These are phyloP conservation scores for Cryptosporidium meleagridis DNA, from an alignment of 169 alveolate genomes.

Conservation along the genomic window DNA sequence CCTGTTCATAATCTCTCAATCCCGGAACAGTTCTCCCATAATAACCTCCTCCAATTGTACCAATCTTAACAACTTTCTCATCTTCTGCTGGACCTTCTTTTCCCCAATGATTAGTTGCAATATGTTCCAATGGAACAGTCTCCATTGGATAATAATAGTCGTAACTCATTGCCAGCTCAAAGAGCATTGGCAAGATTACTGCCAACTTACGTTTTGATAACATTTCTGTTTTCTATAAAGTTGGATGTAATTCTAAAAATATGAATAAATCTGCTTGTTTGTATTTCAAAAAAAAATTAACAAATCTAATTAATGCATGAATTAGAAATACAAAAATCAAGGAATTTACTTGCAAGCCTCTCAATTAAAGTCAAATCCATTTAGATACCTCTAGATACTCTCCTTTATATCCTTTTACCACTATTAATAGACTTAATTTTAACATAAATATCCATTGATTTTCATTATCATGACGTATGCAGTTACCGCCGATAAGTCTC, in stretches of 20 bases:
- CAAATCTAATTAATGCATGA: constrained; percentile 5
- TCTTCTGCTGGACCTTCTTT: neutral
- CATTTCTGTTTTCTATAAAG: constrained; percentile 20
- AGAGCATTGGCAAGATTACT: constrained; percentile 29
- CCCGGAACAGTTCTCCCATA: constrained; percentile 37
- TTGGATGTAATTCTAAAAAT: constrained; percentile 18
- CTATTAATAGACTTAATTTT: neutral
- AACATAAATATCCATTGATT: neutral
- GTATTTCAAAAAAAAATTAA: neutral
- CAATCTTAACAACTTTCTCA: constrained; percentile 7
- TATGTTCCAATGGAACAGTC: neutral
- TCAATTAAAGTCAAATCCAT: neutral
- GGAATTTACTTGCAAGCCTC: neutral
- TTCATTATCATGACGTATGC: neutral
- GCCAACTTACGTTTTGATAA: constrained; percentile 62
- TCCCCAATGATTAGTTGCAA: constrained; percentile 43
- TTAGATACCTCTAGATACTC: constrained; percentile 28
- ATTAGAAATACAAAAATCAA: neutral
- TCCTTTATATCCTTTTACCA: constrained; percentile 8
- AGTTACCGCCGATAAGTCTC: constrained; percentile 11
- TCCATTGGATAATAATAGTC: constrained; percentile 1
- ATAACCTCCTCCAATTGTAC: constrained; percentile 55
- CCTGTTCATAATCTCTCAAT: constrained; percentile 22
- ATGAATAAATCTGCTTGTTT: neutral
- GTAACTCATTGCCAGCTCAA: constrained; percentile 33